These are phyloP conservation scores for Aleurites moluccanus DNA, from an alignment of 441 rosid genomes.

Conservation along the genomic window DNA sequence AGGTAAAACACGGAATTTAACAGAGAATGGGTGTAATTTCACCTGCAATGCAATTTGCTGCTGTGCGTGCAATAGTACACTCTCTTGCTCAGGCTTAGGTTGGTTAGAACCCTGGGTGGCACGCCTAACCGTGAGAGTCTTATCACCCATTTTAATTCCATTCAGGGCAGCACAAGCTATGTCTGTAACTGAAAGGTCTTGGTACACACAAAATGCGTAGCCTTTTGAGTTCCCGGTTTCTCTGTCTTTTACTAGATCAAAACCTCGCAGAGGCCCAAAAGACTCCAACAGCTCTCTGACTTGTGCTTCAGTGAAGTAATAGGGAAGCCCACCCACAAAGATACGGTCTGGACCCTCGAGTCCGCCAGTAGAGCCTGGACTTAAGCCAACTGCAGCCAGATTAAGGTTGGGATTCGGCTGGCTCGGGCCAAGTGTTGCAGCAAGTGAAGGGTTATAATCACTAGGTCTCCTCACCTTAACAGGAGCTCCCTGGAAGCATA, in stretches of 20 bases:
- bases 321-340: slow-evolving; percentile 97
- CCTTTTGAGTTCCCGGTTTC: slow-evolving; percentile 99
- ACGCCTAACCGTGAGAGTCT: slow-evolving; percentile 95
- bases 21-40: neutral
- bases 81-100: slow-evolving; percentile 96
- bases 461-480: slow-evolving; percentile 99
- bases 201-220: slow-evolving; percentile 93
- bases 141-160: slow-evolving; percentile 97
- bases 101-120: slow-evolving; percentile 92
- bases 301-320: slow-evolving; percentile 92
- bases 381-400: slow-evolving; percentile 92
- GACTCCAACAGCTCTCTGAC: slow-evolving; percentile 93
- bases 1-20: neutral
- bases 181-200: slow-evolving; percentile 85
- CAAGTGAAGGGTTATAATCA: slow-evolving; percentile 95
- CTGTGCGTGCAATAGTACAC: slow-evolving; percentile 84
- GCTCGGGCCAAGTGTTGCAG: slow-evolving; percentile 97
- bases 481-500: slow-evolving; percentile 73
- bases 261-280: slow-evolving; percentile 88
- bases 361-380: slow-evolving; percentile 85
- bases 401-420: slow-evolving; percentile 90
- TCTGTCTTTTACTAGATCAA: slow-evolving; percentile 95
- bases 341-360: slow-evolving; percentile 98
- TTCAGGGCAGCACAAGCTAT: slow-evolving; percentile 94
- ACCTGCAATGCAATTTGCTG: slow-evolving; percentile 98